Evolutionary conservation across 2,329 filamentous ascomycete species (phyloP).

Genomic region (Colletotrichum sp.): DNA sequence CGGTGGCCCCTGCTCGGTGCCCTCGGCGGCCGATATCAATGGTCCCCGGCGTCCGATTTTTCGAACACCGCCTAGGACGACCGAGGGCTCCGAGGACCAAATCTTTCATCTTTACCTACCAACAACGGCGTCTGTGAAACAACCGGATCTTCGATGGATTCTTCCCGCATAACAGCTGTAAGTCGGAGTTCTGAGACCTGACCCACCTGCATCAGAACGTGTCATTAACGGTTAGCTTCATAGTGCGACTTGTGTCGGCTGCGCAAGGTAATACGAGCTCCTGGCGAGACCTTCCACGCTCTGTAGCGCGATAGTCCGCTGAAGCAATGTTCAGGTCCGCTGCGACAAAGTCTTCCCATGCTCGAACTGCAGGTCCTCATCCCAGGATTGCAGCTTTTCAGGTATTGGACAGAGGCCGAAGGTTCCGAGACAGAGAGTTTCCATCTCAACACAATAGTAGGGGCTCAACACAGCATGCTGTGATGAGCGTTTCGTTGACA

Average conservation of each 20-base stretch:
- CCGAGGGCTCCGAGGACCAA: background rate
- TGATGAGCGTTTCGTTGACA: background rate
- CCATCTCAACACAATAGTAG: background rate
- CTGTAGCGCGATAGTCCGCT: background rate
- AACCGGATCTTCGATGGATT: background rate
- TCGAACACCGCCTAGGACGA: background rate
- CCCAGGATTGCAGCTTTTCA: background rate
- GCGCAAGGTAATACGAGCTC: background rate
- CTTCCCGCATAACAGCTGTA: background rate
- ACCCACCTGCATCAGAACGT: background rate
- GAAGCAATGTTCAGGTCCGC: background rate
- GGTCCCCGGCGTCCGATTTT: background rate
- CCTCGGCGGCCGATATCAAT: background rate
- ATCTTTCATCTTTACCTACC: accelerated
- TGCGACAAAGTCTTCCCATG: background rate
- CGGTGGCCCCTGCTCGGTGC: background rate
- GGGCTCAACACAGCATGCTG: background rate
- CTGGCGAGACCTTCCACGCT: background rate
- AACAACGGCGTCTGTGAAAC: background rate
- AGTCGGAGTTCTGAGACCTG: background rate
- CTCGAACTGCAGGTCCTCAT: background rate
- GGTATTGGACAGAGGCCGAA: slow-evolving; percentile 8
- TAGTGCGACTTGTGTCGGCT: background rate
- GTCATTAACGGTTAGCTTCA: background rate
- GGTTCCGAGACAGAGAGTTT: background rate